Evolutionary conservation across 768 basidiomycete genomes (phyloP), one percentile per base, ranked within the genome.

Genomic region (Boletus vermiculosoides): DNA sequence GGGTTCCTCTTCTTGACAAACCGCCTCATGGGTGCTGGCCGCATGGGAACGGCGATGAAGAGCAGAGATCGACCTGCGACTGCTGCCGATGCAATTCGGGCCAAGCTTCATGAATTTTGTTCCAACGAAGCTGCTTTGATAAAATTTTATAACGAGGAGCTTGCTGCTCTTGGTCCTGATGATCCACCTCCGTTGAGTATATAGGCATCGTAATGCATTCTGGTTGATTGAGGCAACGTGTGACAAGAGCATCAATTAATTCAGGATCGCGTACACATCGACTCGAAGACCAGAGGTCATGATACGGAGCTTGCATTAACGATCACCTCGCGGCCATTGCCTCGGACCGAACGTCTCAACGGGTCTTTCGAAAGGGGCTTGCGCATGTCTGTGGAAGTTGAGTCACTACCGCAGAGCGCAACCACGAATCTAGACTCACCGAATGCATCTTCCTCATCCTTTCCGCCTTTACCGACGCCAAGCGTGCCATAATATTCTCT

Each of bases 1-100:
- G 94, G 94, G 0, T 95, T 94, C 72, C 72, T 93, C 56, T 96
- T 95, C 78, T 77, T 94, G 63, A 94, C 90, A 52, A 98, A 98
- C 69, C 78, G 94, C 23, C 75, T 95, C 55, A 88, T 92, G 79
- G 86, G 82, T 4, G 80, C 86, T 13, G 85, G 87, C 47, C 76
- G 87, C 55, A 78, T 86, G 75, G 84, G 83, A 1, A 70, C 78
- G 23, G 74, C 77, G 20, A 66, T 78, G 61, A 83, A 82, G 60
- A 80, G 74, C 60, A 85, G 84, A 63, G 83, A 80, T 57, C 76
- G 76, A 55, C 83, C 84, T 22, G 77, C 82, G 20, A 79, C 77
- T 4, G 79, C 79, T 31, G 88, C 88, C 0, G 85, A 88, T 42
- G 74, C 80, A 13, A 78, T 94, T 45, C 78, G 89, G 53, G 60